phyloP scores from a whole-genome alignment of 495 filamentous ascomycete genomes.

The Tuber melanosporum region DNA sequence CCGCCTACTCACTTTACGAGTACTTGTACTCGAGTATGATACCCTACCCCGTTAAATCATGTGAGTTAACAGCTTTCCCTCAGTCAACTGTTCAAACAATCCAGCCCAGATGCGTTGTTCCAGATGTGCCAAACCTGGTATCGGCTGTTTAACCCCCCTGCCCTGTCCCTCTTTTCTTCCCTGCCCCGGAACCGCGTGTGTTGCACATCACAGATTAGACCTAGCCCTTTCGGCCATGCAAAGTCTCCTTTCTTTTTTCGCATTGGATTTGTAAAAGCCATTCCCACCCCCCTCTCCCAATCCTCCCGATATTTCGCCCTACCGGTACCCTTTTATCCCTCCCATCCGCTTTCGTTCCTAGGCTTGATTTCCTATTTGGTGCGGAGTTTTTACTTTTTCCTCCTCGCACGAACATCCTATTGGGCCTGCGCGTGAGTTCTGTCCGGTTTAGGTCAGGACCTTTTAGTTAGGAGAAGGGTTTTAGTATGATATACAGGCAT shows the following conservation, averaged over 20 bases:
- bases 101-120: constrained; percentile 4
- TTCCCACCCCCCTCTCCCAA: neutral
- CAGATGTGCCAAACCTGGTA: constrained; percentile 3
- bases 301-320: neutral
- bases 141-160: neutral
- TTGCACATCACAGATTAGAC: constrained; percentile 4
- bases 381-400: neutral
- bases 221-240: constrained; percentile 1
- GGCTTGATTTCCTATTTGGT: constrained; percentile 2
- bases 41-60: neutral
- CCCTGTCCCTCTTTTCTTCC: neutral
- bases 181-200: neutral
- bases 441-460: neutral
- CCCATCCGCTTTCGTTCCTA: neutral
- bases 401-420: neutral
- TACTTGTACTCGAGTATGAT: neutral
- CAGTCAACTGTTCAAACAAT: neutral
- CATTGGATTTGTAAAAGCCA: neutral
- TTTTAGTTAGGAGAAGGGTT: neutral
- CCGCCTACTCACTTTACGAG: neutral
- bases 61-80: neutral
- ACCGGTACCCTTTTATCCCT: neutral
- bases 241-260: neutral
- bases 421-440: neutral
- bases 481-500: neutral